Conservation (phyloP, 495 filamentous ascomycete species). For the Penicillium cinerascens region DNA sequence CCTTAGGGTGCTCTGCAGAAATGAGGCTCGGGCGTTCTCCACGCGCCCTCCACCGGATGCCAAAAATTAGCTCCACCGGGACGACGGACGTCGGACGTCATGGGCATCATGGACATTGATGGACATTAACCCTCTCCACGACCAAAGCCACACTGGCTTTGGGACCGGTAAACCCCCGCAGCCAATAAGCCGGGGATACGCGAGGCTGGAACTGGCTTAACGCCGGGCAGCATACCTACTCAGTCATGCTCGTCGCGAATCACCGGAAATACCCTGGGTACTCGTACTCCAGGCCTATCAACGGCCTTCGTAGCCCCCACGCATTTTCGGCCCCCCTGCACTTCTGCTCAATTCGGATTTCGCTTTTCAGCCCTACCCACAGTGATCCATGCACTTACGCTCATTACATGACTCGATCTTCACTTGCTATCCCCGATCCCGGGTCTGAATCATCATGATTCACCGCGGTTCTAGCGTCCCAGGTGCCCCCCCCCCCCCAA, state of each 20-base stretch:
- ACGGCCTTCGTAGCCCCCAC: background rate
- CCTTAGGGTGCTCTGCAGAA: background rate
- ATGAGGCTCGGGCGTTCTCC: background rate
- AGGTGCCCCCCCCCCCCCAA: too few relatives aligned
- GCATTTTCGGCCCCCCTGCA: background rate
- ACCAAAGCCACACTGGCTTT: too few relatives aligned
- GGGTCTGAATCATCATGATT: background rate
- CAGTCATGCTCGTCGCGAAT: background rate
- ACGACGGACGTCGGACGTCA: too few relatives aligned
- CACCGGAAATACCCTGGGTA: background rate
- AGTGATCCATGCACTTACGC: background rate
- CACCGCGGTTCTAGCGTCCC: background rate
- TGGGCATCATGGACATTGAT: too few relatives aligned
- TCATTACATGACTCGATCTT: constrained; percentile 7
- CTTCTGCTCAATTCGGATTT: background rate
- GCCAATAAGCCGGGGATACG: background rate
- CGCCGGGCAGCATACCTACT: constrained; percentile 4
- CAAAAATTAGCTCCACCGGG: background rate
- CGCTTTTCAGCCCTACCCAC: constrained; percentile 8
- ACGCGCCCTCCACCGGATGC: background rate
- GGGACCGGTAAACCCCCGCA: background rate
- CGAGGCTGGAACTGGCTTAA: constrained; percentile 3
- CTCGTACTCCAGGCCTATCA: constrained; percentile 1
- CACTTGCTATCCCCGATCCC: background rate
- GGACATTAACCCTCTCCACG: too few relatives aligned